Percentiles rank a stretch among this genome's conserved stretches.
Conservation (phyloP, 208 protist genomes). For the Trichomonas tenax region DNA sequence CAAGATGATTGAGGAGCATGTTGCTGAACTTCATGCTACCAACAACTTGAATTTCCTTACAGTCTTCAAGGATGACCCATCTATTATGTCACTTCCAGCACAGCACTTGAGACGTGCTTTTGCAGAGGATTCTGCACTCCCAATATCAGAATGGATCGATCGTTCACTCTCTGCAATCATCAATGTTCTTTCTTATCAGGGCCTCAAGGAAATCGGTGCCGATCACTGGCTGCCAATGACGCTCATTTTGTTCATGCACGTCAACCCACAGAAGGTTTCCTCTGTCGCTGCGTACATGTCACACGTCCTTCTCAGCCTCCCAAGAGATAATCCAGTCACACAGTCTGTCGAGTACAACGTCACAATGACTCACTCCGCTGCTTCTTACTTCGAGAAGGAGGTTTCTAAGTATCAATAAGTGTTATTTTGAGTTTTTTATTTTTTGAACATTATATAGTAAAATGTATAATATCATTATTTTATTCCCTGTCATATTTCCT, state of each 20-base stretch:
- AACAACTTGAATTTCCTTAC: neutral
- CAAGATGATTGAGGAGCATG: neutral
- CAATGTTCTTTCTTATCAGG: neutral
- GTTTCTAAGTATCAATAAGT: neutral
- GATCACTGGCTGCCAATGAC: constrained; percentile 1
- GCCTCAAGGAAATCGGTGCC: neutral
- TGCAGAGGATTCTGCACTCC: neutral
- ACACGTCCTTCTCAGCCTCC: neutral
- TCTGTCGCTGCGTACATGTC: neutral
- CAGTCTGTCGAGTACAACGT: constrained; percentile 6
- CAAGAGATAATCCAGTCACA: neutral
- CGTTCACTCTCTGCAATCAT: neutral
- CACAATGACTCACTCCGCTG: neutral
- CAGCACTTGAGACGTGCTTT: neutral
- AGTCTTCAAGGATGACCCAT: neutral
- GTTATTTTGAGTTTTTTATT: no score
- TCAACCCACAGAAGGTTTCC: neutral
- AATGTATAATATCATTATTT: no score
- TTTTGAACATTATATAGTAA: no score
- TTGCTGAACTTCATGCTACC: neutral
- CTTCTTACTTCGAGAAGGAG: neutral
- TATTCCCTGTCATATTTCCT: no score
- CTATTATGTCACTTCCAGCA: neutral
- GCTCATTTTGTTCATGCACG: neutral
- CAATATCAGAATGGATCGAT: neutral